Percentiles rank a stretch among this genome's conserved stretches.
phyloP scores from a whole-genome alignment of 2,329 filamentous ascomycete genomes.

The Diaporthe vexans region DNA sequence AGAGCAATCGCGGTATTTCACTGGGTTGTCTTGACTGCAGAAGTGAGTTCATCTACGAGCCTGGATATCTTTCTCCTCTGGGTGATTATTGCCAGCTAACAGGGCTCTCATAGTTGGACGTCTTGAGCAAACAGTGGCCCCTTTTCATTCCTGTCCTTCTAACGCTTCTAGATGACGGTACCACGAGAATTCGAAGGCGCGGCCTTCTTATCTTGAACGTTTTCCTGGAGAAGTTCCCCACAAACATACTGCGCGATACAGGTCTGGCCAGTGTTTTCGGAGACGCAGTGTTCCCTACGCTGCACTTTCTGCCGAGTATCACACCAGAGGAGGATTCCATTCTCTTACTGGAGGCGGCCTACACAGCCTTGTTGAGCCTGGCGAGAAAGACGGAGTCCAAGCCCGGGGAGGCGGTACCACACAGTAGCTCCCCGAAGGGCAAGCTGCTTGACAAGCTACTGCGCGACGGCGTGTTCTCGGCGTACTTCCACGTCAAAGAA shows the following conservation, averaged over 20 bases:
- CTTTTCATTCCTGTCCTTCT: slow-evolving; percentile 79
- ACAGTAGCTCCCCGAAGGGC: slow-evolving; percentile 45
- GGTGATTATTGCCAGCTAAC: slow-evolving; percentile 35
- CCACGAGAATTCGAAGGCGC: slow-evolving; percentile 64
- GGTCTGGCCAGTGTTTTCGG: slow-evolving; percentile 78
- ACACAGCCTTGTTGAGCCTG: slow-evolving; percentile 75
- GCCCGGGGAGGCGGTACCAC: slow-evolving; percentile 31
- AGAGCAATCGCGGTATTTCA: slow-evolving; percentile 68
- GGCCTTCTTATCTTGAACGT: slow-evolving; percentile 68
- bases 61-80: slow-evolving; percentile 3
- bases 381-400: slow-evolving; percentile 54
- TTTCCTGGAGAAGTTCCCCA: slow-evolving; percentile 70
- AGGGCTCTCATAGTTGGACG: slow-evolving; percentile 49
- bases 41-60: slow-evolving; percentile 56
- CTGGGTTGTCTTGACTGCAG: slow-evolving; percentile 70
- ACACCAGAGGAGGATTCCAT: slow-evolving; percentile 81
- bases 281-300: slow-evolving; percentile 76
- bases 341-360: slow-evolving; percentile 73
- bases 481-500: slow-evolving; percentile 70
- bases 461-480: slow-evolving; percentile 68
- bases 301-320: slow-evolving; percentile 82
- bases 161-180: slow-evolving; percentile 75
- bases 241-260: slow-evolving; percentile 68
- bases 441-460: slow-evolving; percentile 67
- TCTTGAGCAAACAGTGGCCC: slow-evolving; percentile 73